Evolutionary conservation across 2,329 filamentous ascomycete genomes (phyloP), one percentile per base, ranked within the genome.

Genomic region (Exophiala sideris): DNA sequence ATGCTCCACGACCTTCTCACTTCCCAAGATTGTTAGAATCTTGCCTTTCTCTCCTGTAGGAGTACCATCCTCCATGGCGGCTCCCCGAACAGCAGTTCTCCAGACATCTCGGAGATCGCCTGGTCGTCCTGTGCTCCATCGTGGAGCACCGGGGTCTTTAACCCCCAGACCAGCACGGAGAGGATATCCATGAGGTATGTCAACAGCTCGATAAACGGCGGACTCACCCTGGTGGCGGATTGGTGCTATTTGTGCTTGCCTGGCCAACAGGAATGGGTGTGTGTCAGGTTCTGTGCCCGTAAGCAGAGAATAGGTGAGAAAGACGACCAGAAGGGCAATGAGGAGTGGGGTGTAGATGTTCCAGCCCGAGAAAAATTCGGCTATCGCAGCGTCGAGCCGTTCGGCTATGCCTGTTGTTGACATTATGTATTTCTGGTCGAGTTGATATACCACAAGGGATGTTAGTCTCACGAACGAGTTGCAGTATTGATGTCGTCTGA

Each of bases 71-170:
- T 84, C 82, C 52, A 84, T 81, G 12, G 80, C 72, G 7, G 81
- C 75, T 46, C 89, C 89, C 51, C 77, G 78, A 8, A 85, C 78
- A 39, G 84, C 87, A 66, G 82, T 81, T 59, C 86, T 83, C 94
- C 94, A 99, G 52, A 99, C 79, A 71, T 99, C 92, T 50, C 92
- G 82, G 61, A 99, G 76, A 65, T 99, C 92, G 41, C 94, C 94
- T 70, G 95, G 86, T 52, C 88, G 85, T 45, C 92, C 92, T 52
- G 80, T 77, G 8, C 87, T 80, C 88, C 91, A 96, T 72, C 90
- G 90, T 44, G 89, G 87, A 42, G 87, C 83, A 40, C 86, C 87
- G 0, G 86, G 74, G 50, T 91, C 87, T 73, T 90, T 92, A 52
- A 97, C 88, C 62, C 89, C 89, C 45, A 95, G 77, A 3, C 91